phyloP scores from a whole-genome alignment of 805 yeast genomes.

The Metschnikowia noctiluminum region DNA sequence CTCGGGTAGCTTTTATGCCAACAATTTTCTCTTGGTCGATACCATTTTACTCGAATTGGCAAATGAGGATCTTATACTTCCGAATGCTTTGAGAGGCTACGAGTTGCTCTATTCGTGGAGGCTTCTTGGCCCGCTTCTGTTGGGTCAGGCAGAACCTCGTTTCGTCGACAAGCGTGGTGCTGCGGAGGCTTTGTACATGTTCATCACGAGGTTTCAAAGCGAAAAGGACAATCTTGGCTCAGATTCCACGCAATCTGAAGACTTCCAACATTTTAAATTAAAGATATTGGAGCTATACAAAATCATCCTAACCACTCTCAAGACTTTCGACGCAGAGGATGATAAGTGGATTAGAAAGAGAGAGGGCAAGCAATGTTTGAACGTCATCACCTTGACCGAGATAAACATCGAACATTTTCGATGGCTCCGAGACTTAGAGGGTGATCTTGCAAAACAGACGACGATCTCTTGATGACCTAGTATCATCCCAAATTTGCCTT shows the following conservation, averaged over 20 bases:
- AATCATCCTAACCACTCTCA: slow-evolving; percentile 38
- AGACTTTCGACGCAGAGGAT: slow-evolving; percentile 30
- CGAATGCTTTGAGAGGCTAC: slow-evolving; percentile 31
- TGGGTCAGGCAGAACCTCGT: neutral
- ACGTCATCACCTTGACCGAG: slow-evolving; percentile 28
- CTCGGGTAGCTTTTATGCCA: slow-evolving; percentile 18
- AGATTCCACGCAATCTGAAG: slow-evolving; percentile 18
- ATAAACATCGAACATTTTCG: slow-evolving; percentile 30
- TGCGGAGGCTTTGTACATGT: slow-evolving; percentile 36
- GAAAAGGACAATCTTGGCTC: slow-evolving; percentile 21
- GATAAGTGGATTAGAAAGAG: slow-evolving; percentile 37
- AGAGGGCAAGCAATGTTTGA: slow-evolving; percentile 14
- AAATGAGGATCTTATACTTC: slow-evolving; percentile 27
- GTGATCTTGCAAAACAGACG: slow-evolving; percentile 16
- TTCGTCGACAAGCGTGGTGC: slow-evolving; percentile 42
- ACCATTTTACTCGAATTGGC: slow-evolving; percentile 31
- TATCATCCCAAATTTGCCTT: slow-evolving; percentile 39
- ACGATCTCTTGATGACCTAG: neutral
- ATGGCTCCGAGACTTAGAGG: slow-evolving; percentile 34
- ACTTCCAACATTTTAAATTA: slow-evolving; percentile 32
- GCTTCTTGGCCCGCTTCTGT: slow-evolving; percentile 17
- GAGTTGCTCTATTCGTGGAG: slow-evolving; percentile 43
- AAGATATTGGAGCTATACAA: slow-evolving; percentile 41
- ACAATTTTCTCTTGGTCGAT: slow-evolving; percentile 32
- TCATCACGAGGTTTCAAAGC: slow-evolving; percentile 32